These are phyloP conservation scores for Neurospora sp. DNA, from an alignment of 495 filamentous ascomycete genomes.

Conservation along the genomic window DNA sequence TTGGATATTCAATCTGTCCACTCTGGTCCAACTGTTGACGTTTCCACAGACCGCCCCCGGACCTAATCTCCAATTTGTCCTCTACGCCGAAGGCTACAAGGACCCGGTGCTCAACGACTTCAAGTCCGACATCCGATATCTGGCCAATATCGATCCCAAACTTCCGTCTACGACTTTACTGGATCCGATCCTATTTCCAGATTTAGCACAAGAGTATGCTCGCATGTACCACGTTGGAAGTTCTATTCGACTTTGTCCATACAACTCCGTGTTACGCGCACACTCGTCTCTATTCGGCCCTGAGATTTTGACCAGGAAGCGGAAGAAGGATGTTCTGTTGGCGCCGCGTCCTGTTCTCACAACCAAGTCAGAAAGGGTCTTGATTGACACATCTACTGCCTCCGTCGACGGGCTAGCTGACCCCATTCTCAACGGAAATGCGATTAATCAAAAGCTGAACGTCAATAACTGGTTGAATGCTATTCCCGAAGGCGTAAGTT, in stretches of 20 bases:
- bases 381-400: neutral
- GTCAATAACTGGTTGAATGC: neutral
- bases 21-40: neutral
- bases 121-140: conserved; percentile 16
- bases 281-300: conserved; percentile 5
- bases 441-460: neutral
- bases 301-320: neutral
- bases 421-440: neutral
- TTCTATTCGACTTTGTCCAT: conserved; percentile 14
- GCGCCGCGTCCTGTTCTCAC: neutral
- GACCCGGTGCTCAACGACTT: neutral
- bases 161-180: conserved; percentile 4
- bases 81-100: conserved; percentile 28
- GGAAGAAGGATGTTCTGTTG: neutral
- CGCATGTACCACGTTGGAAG: conserved; percentile 6
- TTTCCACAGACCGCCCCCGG: neutral
- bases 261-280: neutral
- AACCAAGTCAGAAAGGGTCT: neutral
- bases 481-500: neutral
- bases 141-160: conserved; percentile 21
- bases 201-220: conserved; percentile 7
- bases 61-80: conserved; percentile 5
- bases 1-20: neutral
- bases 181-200: neutral
- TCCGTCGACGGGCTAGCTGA: neutral